phyloP scores from a whole-genome alignment of 1,284 basidiomycete genomes.

The Coniophora puteana region DNA sequence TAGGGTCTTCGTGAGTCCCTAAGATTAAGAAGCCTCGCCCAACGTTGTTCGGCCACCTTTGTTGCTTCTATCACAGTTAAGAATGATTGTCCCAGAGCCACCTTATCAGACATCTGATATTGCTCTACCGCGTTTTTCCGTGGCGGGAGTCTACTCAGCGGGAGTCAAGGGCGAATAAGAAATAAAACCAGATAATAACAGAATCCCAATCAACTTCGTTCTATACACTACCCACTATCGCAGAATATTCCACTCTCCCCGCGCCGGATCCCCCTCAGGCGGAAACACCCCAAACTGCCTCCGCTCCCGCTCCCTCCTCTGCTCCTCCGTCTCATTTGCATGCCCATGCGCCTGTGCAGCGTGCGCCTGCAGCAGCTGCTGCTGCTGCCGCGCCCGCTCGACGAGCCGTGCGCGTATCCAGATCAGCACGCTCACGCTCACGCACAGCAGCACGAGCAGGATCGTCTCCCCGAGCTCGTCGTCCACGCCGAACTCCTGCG shows the following conservation, averaged over 20 bases:
- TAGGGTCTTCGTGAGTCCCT: no score
- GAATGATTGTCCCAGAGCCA: no score
- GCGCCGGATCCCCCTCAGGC: constrained; percentile 57
- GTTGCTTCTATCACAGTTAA: no score
- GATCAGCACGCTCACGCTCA: constrained; percentile 62
- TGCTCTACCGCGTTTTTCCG: no score
- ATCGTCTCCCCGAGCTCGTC: constrained; percentile 74
- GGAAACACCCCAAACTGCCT: constrained; percentile 50
- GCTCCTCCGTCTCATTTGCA: constrained; percentile 16
- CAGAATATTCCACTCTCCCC: constrained; percentile 63
- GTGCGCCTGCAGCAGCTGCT: constrained; percentile 28
- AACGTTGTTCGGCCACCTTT: no score
- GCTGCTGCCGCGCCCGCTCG: constrained; percentile 59
- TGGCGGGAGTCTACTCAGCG: no score
- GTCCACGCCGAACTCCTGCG: no score
- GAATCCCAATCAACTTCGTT: no score
- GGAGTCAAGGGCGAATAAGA: no score
- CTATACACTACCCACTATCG: constrained; percentile 23
- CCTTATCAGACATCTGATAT: no score
- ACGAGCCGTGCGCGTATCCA: constrained; percentile 71
- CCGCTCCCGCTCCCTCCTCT: constrained; percentile 14
- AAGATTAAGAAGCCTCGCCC: no score
- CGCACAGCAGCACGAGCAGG: constrained; percentile 61
- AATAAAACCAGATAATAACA: no score
- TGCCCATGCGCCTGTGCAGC: not conserved